Evolutionary conservation across 2,329 filamentous ascomycete genomes (phyloP), one percentile per base, ranked within the genome.

Genomic region (Botryotinia calthae): DNA sequence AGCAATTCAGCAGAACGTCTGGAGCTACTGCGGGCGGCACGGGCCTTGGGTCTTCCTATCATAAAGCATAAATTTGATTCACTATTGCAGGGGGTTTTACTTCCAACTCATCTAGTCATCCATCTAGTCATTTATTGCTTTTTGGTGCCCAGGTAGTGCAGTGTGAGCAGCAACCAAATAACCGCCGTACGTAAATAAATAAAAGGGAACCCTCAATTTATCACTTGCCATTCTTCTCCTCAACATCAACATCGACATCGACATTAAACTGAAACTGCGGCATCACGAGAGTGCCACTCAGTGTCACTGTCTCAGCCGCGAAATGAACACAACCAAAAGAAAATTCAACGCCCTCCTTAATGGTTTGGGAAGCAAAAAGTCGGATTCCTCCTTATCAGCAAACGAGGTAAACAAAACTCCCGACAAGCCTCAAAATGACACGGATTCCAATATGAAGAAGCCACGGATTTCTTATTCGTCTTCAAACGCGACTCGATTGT

Each of bases 281-380:
- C 63, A 51, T 28, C n/a, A 61, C 12, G 63, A 67, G 42, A 65
- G 70, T 65, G 34, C 58, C 59, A 44, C n/a, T 56, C 20, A 20
- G 62, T 71, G 40, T 40, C 56, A 31, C 34, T 25, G 28, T 40
- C 54, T 68, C 56, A 28, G 54, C 28, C 31, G 51, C 20, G 5
- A 28, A 71, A 92, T 94, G 85, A 92, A 92, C 80, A 88, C 91
- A 37, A 93, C 91, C n/a, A 95, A 95, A 84, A 88, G 93, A 78
- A 95, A 95, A 82, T 94, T 95, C 84, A 92, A 94, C 82, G 87
- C 88, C 78, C 86, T 94, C 25, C 85, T 95, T 42, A 91, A 94
- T 80, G 85, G 88, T 76, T 86, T 91, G 77, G 88, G 88, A 78
- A 87, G 82, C 66, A 68, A 58, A 58, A 82, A 81, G 72, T 82